A percentile compares a stretch with the other conserved stretches of the same genome.
These are phyloP conservation scores for Beauveria australis DNA, from an alignment of 2,329 filamentous ascomycete genomes.

Conservation along the genomic window DNA sequence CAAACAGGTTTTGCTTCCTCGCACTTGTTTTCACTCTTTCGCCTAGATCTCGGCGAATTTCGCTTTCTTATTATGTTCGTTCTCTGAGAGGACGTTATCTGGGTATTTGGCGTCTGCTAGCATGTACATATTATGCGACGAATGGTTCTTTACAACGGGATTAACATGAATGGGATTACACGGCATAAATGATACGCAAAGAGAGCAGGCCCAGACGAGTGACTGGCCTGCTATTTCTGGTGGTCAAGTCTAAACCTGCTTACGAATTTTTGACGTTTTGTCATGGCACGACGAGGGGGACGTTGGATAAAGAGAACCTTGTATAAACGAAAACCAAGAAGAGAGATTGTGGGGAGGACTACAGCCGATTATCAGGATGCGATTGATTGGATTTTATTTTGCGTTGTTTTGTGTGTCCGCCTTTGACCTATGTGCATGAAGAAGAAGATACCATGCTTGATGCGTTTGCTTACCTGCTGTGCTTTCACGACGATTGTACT, in stretches of 20 bases:
- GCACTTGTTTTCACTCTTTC: not conserved
- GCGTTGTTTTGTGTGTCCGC: not conserved
- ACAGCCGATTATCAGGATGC: not conserved
- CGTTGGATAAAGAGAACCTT: slow-evolving; percentile 1
- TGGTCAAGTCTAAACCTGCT: not conserved
- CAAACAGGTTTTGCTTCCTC: slow-evolving; percentile 8
- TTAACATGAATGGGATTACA: slow-evolving; percentile 6
- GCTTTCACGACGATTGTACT: not conserved
- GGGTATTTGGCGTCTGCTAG: slow-evolving; percentile 7
- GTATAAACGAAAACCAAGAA: slow-evolving; percentile 5
- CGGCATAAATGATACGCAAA: slow-evolving; percentile 6
- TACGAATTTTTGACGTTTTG: slow-evolving; percentile 1
- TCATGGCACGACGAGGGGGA: not conserved
- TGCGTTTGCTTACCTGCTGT: not conserved
- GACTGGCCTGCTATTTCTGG: not conserved
- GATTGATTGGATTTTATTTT: not conserved
- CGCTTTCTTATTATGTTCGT: not conserved
- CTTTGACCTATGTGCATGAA: not conserved
- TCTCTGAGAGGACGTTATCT: not conserved
- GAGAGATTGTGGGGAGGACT: not conserved
- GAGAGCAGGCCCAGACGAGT: not conserved
- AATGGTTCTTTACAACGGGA: not conserved
- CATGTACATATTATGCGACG: slow-evolving; percentile 7
- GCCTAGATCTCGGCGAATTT: not conserved
- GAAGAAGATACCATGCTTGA: not conserved